phyloP scores from a whole-genome alignment of 257 asterid species.

The Salvia hispanica region DNA sequence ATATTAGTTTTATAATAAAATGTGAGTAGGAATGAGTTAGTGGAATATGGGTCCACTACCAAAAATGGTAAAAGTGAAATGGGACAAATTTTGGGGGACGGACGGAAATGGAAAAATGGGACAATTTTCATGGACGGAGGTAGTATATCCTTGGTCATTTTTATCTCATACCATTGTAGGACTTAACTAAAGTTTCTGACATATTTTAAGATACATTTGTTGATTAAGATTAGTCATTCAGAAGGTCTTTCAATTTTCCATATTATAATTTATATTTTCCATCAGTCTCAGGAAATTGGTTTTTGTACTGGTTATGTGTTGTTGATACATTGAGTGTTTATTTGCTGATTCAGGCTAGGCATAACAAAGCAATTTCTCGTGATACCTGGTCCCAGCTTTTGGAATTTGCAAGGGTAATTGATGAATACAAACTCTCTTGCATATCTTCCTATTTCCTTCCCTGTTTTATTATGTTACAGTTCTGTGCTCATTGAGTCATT shows the following conservation, averaged over 20 bases:
- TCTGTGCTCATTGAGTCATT: neutral
- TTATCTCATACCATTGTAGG: neutral
- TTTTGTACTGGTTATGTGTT: neutral
- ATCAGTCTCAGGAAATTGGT: neutral
- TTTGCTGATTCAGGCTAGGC: slow-evolving; percentile 71
- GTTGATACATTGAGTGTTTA: slow-evolving; percentile 6
- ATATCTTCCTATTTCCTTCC: neutral
- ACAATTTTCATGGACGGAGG: no score
- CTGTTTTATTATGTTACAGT: slow-evolving; percentile 6
- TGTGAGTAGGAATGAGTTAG: no score
- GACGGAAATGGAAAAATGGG: no score
- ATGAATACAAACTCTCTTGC: slow-evolving; percentile 16
- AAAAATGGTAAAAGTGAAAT: no score
- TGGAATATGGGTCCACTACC: no score
- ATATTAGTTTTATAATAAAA: no score
- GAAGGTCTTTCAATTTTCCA: neutral
- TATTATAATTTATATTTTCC: neutral
- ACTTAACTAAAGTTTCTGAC: neutral
- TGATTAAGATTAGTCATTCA: neutral
- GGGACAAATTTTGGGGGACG: no score
- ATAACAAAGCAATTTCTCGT: slow-evolving; percentile 95
- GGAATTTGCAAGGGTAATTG: slow-evolving; percentile 91
- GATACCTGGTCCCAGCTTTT: slow-evolving; percentile 98
- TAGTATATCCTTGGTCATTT: neutral
- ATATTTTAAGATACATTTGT: neutral